phyloP scores from a whole-genome alignment of 2,329 filamentous ascomycete genomes.

The Dactylella cylindrospora region DNA sequence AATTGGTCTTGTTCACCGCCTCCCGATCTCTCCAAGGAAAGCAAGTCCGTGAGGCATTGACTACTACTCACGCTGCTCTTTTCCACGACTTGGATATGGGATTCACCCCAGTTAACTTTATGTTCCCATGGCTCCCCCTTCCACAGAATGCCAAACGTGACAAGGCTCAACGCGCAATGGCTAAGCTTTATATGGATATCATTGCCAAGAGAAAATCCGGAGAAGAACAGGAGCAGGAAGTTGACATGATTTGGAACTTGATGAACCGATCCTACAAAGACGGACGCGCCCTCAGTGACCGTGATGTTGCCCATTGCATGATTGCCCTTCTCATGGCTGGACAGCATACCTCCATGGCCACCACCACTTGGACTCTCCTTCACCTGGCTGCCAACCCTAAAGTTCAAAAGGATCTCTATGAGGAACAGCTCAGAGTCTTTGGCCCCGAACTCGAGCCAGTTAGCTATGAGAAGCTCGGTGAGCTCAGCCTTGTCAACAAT shows the following conservation, averaged over 20 bases:
- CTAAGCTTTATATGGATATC: conserved; percentile 69
- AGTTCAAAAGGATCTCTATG: conserved; percentile 67
- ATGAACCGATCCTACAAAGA: conserved; percentile 77
- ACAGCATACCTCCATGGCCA: conserved; percentile 76
- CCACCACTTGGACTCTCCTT: conserved; percentile 75
- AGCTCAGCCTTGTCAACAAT: conserved; percentile 63
- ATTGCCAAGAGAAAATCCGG: conserved; percentile 62
- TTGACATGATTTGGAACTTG: conserved; percentile 76
- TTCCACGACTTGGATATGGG: conserved; percentile 81
- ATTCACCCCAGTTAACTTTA: conserved; percentile 78
- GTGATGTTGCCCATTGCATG: conserved; percentile 82
- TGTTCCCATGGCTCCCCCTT: conserved; percentile 75
- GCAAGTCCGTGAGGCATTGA: conserved; percentile 71
- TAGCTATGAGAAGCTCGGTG: conserved; percentile 62
- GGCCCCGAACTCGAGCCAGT: conserved; percentile 61
- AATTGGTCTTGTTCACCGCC: conserved; percentile 81
- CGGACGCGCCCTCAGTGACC: conserved; percentile 67
- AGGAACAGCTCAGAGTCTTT: conserved; percentile 64
- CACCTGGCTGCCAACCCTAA: conserved; percentile 70
- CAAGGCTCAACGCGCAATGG: conserved; percentile 69
- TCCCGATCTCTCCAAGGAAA: conserved; percentile 72
- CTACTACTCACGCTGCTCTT: conserved; percentile 70
- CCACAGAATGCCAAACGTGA: conserved; percentile 75
- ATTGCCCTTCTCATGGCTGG: conserved; percentile 82
- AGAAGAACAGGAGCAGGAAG: conserved; percentile 56